Conservation (phyloP, 192 early-diverging fungal genomes). For the Cetraspora pellucida region DNA sequence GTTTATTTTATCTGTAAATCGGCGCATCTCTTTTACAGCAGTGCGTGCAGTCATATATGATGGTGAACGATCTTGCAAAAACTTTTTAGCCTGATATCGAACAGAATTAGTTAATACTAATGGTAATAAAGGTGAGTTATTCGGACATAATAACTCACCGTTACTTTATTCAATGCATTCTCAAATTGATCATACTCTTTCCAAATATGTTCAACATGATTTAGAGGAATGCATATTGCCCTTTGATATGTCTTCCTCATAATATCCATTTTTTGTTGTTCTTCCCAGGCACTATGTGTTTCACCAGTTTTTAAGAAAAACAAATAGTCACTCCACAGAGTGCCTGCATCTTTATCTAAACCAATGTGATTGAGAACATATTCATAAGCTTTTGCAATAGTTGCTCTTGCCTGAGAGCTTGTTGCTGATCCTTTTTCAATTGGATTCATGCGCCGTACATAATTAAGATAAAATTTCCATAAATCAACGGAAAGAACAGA, state of each 20-base stretch:
- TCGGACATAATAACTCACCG: slow-evolving; percentile 50
- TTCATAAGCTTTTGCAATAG: slow-evolving; percentile 84
- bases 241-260: slow-evolving; percentile 83
- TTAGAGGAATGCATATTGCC: slow-evolving; percentile 84
- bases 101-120: slow-evolving; percentile 7
- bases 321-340: slow-evolving; percentile 89
- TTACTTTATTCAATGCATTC: slow-evolving; percentile 79
- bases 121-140: not conserved
- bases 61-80: slow-evolving; percentile 80
- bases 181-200: slow-evolving; percentile 90
- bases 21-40: slow-evolving; percentile 77
- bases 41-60: slow-evolving; percentile 94
- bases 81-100: slow-evolving; percentile 78
- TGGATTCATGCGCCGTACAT: slow-evolving; percentile 77
- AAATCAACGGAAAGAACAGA: slow-evolving; percentile 84
- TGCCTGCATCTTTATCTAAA: slow-evolving; percentile 82
- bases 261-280: slow-evolving; percentile 85
- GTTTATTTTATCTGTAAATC: slow-evolving; percentile 77
- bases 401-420: slow-evolving; percentile 61
- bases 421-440: slow-evolving; percentile 51
- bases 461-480: slow-evolving; percentile 87
- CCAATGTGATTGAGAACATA: slow-evolving; percentile 88
- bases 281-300: slow-evolving; percentile 80
- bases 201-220: slow-evolving; percentile 92
- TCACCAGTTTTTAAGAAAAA: slow-evolving; percentile 75